Conservation (phyloP, 176 grass and related monocot species). For the Bonia amplexicaulis region DNA sequence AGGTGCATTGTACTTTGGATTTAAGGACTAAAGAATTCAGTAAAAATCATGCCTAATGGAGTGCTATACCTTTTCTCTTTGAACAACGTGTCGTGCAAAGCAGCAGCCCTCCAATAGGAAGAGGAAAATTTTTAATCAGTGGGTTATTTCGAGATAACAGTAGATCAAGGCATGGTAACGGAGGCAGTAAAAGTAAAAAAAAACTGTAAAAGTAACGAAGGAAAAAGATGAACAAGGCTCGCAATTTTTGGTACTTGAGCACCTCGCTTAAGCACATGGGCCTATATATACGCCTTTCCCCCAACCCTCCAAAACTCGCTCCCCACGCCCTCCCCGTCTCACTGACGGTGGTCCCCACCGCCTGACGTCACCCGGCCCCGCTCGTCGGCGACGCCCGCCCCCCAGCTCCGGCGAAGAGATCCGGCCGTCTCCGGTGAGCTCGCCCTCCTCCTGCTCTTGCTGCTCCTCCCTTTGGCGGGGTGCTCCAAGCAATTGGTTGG, state of each 20-base stretch:
- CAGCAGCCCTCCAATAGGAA: neutral
- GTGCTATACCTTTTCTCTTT: neutral
- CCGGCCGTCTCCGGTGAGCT: constrained; percentile 34
- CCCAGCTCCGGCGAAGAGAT: neutral
- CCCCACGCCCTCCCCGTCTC: constrained; percentile 27
- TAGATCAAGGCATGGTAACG: constrained; percentile 18
- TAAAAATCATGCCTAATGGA: neutral
- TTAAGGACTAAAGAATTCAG: neutral
- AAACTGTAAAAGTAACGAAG: neutral
- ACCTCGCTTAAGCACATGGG: constrained; percentile 18
- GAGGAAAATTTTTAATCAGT: neutral
- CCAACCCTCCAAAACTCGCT: constrained; percentile 16
- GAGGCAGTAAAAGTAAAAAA: constrained; percentile 28
- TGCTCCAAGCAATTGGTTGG: neutral
- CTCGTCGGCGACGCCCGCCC: constrained; percentile 7
- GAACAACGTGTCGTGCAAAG: neutral
- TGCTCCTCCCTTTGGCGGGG: neutral
- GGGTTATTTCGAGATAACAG: constrained; percentile 25
- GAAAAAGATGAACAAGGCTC: neutral
- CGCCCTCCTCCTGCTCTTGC: neutral
- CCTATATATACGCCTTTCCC: constrained; percentile 39
- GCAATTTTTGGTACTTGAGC: neutral
- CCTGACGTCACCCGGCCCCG: constrained; percentile 15
- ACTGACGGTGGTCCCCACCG: constrained; percentile 60
- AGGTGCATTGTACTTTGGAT: neutral